Conservation (phyloP, 2,329 filamentous ascomycete genomes). For the Periconia digitata region DNA sequence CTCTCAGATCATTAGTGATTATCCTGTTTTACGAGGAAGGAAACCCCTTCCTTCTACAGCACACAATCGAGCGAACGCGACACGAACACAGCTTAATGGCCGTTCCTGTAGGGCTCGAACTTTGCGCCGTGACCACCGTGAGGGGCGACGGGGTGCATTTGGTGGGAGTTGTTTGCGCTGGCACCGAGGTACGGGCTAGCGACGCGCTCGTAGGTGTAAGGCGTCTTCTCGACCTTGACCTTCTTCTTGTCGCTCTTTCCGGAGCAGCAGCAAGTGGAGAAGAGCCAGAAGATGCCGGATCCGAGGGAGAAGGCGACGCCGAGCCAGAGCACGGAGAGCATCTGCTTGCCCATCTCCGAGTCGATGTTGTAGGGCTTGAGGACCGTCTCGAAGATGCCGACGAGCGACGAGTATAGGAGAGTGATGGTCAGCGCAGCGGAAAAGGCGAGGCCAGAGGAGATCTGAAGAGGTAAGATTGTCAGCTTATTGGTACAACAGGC, state of each 20-base stretch:
- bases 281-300: conserved; percentile 85
- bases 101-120: conserved; percentile 47
- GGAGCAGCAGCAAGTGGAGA: conserved; percentile 89
- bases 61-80: too few relatives aligned
- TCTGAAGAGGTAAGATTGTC: conserved; percentile 35
- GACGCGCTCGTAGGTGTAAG: conserved; percentile 63
- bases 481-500: conserved; percentile 11
- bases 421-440: conserved; percentile 74
- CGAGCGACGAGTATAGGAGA: conserved; percentile 69
- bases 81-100: background rate
- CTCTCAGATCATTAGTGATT: too few relatives aligned
- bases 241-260: conserved; percentile 57
- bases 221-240: conserved; percentile 60
- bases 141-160: conserved; percentile 7
- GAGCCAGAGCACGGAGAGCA: conserved; percentile 76
- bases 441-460: conserved; percentile 59
- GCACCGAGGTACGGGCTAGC: conserved; percentile 43
- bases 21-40: too few relatives aligned
- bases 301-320: conserved; percentile 74
- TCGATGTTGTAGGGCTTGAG: conserved; percentile 72
- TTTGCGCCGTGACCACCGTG: conserved; percentile 31
- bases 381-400: conserved; percentile 66
- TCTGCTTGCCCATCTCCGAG: conserved; percentile 66
- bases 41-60: too few relatives aligned
- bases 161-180: conserved; percentile 30